A percentile compares a stretch with the other conserved stretches of the same genome.
These are phyloP conservation scores for Cunninghamia lanceolata DNA, from an alignment of 75 land plant species.

Conservation along the genomic window DNA sequence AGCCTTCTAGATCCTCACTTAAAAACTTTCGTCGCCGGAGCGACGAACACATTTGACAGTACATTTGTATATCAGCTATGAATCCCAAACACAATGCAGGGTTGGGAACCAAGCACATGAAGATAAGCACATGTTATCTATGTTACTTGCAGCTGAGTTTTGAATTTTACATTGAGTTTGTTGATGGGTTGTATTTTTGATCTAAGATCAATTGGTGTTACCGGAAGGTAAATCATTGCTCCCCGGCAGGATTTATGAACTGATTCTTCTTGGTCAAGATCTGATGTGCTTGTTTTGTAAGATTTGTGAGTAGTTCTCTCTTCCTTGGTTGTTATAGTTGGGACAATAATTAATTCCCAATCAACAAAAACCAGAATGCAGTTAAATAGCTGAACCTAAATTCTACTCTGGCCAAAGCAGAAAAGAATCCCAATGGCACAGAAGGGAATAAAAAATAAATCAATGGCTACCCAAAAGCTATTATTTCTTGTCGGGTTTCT, in stretches of 20 bases:
- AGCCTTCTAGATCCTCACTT: too few relatives aligned
- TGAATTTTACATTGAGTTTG: too few relatives aligned
- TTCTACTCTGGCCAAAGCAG: not conserved
- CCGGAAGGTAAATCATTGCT: not conserved
- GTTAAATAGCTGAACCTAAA: not conserved
- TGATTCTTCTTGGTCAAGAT: not conserved
- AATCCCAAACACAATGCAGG: too few relatives aligned
- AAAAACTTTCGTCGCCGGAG: too few relatives aligned
- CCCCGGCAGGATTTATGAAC: not conserved
- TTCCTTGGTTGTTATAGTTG: not conserved
- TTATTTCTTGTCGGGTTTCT: not conserved
- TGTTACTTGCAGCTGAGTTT: too few relatives aligned
- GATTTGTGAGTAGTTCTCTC: not conserved
- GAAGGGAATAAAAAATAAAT: not conserved
- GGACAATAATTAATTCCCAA: not conserved
- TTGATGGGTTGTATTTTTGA: too few relatives aligned
- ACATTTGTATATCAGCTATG: too few relatives aligned
- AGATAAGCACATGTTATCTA: not conserved
- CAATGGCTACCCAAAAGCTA: slow-evolving; percentile 1
- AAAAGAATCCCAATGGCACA: not conserved
- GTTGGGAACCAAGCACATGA: not conserved
- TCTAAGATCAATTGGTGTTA: too few relatives aligned
- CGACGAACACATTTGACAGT: too few relatives aligned
- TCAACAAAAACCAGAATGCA: not conserved
- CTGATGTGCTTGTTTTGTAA: not conserved